phyloP scores from a whole-genome alignment of 2,329 filamentous ascomycete genomes.

The Teratosphaeria gauchensis region DNA sequence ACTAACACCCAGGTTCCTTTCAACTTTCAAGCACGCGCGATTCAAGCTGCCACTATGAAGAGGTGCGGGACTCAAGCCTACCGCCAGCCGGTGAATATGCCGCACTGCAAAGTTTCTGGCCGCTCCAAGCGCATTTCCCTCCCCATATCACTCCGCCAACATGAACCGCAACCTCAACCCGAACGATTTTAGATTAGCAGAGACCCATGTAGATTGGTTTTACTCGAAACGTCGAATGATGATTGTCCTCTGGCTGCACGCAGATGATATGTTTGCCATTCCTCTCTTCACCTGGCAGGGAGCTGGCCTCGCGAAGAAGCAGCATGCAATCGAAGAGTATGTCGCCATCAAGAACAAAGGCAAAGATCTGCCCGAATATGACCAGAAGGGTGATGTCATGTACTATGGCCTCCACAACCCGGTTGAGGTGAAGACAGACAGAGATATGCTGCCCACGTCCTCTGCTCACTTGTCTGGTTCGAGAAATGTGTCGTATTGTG shows the following conservation, averaged over 20 bases:
- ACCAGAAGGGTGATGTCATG: too few species aligned
- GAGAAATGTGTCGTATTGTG: too few species aligned
- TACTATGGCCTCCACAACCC: too few species aligned
- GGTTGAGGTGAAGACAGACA: too few species aligned
- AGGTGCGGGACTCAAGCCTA: too few species aligned
- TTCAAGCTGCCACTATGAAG: too few species aligned
- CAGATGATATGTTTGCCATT: constrained; percentile 8
- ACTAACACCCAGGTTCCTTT: too few species aligned
- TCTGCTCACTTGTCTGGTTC: too few species aligned
- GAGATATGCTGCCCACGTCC: too few species aligned
- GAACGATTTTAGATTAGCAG: neutral
- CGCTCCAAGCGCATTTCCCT: constrained; percentile 4
- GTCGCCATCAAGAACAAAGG: constrained; percentile 4
- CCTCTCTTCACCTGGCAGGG: constrained; percentile 6
- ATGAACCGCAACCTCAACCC: constrained; percentile 7
- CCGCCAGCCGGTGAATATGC: too few species aligned
- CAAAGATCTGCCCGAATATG: neutral
- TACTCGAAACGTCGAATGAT: constrained; percentile 14
- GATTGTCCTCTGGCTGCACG: constrained; percentile 8
- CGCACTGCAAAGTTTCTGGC: neutral
- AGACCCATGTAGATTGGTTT: constrained; percentile 4
- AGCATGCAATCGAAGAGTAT: constrained; percentile 4
- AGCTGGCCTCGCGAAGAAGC: constrained; percentile 1
- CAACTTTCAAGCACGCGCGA: too few species aligned
- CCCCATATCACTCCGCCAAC: constrained; percentile 10